Evolutionary conservation across 176 grass and related monocot genomes (phyloP), one percentile per base, ranked within the genome.

Genomic region (Oryza coarctata): DNA sequence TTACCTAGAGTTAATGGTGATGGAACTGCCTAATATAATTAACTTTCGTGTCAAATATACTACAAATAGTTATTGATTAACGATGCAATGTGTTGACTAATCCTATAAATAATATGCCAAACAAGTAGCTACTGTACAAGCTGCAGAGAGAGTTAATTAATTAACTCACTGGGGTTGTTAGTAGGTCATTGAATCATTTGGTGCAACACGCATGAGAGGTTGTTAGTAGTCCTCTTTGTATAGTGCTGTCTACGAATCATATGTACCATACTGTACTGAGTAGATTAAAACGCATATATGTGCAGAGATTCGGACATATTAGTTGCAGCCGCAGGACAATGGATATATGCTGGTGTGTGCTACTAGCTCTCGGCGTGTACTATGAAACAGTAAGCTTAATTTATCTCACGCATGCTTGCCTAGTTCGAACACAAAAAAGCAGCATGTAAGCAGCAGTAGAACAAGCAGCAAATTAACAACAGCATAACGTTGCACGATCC

Each of bases 301-400:
- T 32, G 49, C 73, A 32, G 33, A 28, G 82, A 67, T 45, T 44
- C 74, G 31, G 65, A 62, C 52, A 76, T 36, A 70, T 77, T 84
- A 77, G 26, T 62, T 70, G 74, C 49, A 26, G 33, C 45, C 3
- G 3, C 1, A 60, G 55, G 55, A 60, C 55, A 60, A 25, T 10
- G 9, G 22, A 60, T 60, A 23, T 52, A 49, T 22, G 5, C 8
- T 45, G 25, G 62, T 7, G 36, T 7, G 6, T 12, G 4, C 11
- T 4, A 17, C 39, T 55, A 55, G 50, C 18, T 22, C 50, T 55
- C 6, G n/a, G 40, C 0, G 25, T 32, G 61, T 66, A 79, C 76
- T 25, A 39, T 14, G 38, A 28, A 31, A 65, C 39, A 44, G 4
- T 66, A 66, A 47, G 14, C 62, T 33, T 22, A 12, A 10, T 15